Conservation (phyloP, 2,329 filamentous ascomycete species). For the Botrytis pseudocinerea region DNA sequence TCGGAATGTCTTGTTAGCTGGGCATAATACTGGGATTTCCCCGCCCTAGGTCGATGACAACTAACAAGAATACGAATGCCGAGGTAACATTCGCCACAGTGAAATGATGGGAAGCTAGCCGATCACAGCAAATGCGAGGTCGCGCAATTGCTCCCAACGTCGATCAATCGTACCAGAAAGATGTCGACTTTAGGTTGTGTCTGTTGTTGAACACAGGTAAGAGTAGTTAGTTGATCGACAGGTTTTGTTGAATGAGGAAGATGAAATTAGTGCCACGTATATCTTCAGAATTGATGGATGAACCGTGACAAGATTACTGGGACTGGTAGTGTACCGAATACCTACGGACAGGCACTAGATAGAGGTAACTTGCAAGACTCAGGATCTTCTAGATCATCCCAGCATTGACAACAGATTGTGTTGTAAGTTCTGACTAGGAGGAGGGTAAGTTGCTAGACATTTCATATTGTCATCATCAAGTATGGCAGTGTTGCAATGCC, state of each 20-base stretch:
- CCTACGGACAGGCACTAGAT: background rate
- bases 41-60: background rate
- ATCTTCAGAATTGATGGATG: background rate
- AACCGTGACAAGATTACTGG: background rate
- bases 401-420: background rate
- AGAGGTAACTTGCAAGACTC: background rate
- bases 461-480: background rate
- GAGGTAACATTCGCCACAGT: slow-evolving; percentile 14
- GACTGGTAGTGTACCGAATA: background rate
- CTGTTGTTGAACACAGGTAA: background rate
- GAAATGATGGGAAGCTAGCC: slow-evolving; percentile 9
- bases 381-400: background rate
- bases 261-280: background rate
- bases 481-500: background rate
- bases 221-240: background rate
- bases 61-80: background rate
- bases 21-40: background rate
- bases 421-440: background rate
- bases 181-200: background rate
- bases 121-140: background rate
- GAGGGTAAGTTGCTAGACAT: background rate
- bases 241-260: background rate
- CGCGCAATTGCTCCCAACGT: slow-evolving; percentile 2
- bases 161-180: background rate
- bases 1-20: background rate